These are phyloP conservation scores for Coccinonectria pachysandricola DNA, from an alignment of 2,329 filamentous ascomycete genomes.

Conservation along the genomic window DNA sequence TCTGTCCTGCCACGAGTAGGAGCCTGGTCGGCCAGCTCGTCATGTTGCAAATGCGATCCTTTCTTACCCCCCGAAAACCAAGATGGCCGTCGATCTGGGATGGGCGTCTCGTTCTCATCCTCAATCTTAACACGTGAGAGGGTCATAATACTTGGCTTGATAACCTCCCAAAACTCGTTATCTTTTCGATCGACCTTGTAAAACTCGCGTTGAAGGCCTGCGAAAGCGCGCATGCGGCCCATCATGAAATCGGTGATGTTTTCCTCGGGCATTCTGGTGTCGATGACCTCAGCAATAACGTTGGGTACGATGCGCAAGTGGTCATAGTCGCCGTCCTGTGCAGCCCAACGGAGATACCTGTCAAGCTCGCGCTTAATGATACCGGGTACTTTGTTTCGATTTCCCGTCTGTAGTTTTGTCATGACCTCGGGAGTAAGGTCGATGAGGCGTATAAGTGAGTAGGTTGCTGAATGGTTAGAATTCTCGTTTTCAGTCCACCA, in stretches of 20 bases:
- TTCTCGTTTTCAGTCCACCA: too few species aligned
- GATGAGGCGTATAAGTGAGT: slow-evolving; percentile 27
- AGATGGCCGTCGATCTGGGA: slow-evolving; percentile 3
- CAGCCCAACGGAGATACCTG: slow-evolving; percentile 30
- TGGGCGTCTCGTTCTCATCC: slow-evolving; percentile 6
- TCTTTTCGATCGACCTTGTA: slow-evolving; percentile 19
- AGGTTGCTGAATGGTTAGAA: slow-evolving; percentile 26
- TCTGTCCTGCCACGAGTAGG: slow-evolving; percentile 2
- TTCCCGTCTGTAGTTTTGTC: slow-evolving; percentile 25
- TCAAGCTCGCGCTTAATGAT: slow-evolving; percentile 26
- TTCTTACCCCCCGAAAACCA: slow-evolving; percentile 2
- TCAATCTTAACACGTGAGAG: slow-evolving; percentile 13
- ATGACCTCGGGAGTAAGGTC: slow-evolving; percentile 28
- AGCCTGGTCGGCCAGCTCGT: slow-evolving; percentile 6
- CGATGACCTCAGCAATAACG: slow-evolving; percentile 26
- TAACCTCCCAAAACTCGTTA: slow-evolving; percentile 22
- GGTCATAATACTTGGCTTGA: slow-evolving; percentile 12
- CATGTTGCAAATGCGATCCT: slow-evolving; percentile 1
- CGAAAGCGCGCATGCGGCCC: slow-evolving; percentile 25
- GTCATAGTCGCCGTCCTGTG: slow-evolving; percentile 29
- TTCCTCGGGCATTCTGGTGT: slow-evolving; percentile 18
- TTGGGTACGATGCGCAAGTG: slow-evolving; percentile 28
- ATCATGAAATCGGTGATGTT: slow-evolving; percentile 27
- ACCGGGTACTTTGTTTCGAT: slow-evolving; percentile 19
- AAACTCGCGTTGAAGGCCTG: slow-evolving; percentile 26